Percentiles rank a stretch among this genome's conserved stretches.
These are phyloP conservation scores for Adansonia grandidieri DNA, from an alignment of 441 rosid species.

Conservation along the genomic window DNA sequence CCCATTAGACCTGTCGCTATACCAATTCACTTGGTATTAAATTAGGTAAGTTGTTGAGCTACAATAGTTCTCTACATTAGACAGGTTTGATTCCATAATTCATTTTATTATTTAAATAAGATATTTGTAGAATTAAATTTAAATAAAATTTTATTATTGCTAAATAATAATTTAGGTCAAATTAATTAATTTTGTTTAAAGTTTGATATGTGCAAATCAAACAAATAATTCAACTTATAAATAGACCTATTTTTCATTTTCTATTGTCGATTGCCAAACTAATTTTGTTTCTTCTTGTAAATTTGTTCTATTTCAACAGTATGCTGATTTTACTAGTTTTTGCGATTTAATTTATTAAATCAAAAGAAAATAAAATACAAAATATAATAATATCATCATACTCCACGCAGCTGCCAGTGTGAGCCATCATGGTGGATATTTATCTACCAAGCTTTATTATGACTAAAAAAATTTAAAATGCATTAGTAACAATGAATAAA, in stretches of 20 bases:
- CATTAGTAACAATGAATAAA: no score
- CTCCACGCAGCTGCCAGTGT: background rate
- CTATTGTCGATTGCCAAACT: background rate
- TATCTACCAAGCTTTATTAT: background rate
- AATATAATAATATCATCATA: background rate
- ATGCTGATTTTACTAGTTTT: no score
- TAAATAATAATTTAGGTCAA: no score
- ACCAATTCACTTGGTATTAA: background rate
- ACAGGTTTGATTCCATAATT: no score
- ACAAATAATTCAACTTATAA: no score
- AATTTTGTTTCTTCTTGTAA: background rate
- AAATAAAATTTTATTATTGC: no score
- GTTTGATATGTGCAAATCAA: no score
- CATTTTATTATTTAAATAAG: no score
- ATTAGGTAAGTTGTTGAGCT: constrained; percentile 17
- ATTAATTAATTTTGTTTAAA: no score
- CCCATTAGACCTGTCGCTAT: background rate
- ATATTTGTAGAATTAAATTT: no score
- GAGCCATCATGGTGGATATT: background rate
- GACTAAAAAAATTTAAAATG: background rate
- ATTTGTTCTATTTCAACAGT: background rate
- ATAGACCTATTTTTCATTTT: no score
- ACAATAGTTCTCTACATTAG: no score
- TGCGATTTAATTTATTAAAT: background rate
- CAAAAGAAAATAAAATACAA: background rate